Base-by-base conservation (phyloP, 2,329 filamentous ascomycete species). In the Onygenales sp. region DNA sequence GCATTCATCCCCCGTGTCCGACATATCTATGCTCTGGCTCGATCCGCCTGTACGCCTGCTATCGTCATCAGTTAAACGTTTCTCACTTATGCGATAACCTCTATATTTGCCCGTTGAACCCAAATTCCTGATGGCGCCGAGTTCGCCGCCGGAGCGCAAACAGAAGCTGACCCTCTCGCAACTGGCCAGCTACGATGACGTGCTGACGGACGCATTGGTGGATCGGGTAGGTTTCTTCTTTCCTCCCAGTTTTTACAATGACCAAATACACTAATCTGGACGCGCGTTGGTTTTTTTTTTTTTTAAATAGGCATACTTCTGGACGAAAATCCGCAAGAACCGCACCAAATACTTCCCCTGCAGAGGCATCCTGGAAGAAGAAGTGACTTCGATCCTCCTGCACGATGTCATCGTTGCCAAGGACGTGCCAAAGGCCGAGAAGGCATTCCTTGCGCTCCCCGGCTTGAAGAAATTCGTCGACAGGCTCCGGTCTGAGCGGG, bases 251-350 rank as follows among this genome's bases (percentile, higher is more conserved):
- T 27, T 27, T 1, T 27, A 27, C 21, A 27, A 27, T 27, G 21
- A 27, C 21, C 21, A 27, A 27, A 27, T 27, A 1, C 21, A 27
- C 21, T n/a, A 27, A 21, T 7, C n/a, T 46, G 36, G 32, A n/a
- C 7, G 14, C 33, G 35, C 14, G 31, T 32, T 41, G 9, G 11
- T 27, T 17, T 17, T 17, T 17, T 17, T 17, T 17, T 17, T 17
- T 17, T 17, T 33, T 5, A 38, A 21, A 47, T 60, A 96, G 92
- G 86, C 89, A 8, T 96, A 88, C 71, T 98, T 93, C 76, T 97
- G 93, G 92, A 92, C 92, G 5, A 87, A 82, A 3, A 95, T 96
- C 55, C 91, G 92, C 59, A 98, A 98, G 72, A 95, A 97, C 64
- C 85, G 87, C 57, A 84, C 83, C 53, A 89, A 88, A 53, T 97